Conservation (phyloP, 2,329 filamentous ascomycete genomes). For the Penicillium sp. region DNA sequence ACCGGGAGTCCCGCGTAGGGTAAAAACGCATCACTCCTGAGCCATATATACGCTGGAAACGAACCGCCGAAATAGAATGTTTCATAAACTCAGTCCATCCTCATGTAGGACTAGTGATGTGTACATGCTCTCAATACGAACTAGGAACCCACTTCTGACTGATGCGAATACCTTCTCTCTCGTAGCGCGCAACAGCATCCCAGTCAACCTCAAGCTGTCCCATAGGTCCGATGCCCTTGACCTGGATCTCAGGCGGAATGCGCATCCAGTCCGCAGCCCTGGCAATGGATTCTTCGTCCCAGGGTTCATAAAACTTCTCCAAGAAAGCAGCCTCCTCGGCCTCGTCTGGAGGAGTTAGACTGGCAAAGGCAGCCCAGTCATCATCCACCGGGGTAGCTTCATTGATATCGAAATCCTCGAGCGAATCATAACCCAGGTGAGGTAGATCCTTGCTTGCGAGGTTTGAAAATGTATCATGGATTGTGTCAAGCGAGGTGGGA, state of each 20-base stretch:
- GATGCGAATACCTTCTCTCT: conserved; percentile 30
- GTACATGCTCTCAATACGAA: conserved; percentile 2
- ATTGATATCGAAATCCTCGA: conserved; percentile 41
- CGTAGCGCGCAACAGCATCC: conserved; percentile 39
- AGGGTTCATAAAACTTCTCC: conserved; percentile 12
- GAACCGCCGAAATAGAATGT: conserved; percentile 11
- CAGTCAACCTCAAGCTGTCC: conserved; percentile 40
- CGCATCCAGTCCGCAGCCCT: conserved; percentile 16
- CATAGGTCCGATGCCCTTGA: conserved; percentile 20
- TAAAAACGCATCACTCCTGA: conserved; percentile 23
- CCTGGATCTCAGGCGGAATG: conserved; percentile 13
- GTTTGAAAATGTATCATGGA: conserved; percentile 41
- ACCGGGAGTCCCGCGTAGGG: conserved; percentile 19
- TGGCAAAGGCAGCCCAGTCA: conserved; percentile 28
- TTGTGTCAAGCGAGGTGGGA: conserved; percentile 38
- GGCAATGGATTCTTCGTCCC: conserved; percentile 18
- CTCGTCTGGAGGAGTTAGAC: conserved; percentile 38
- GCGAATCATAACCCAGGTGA: conserved; percentile 35
- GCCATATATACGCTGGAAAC: conserved; percentile 20
- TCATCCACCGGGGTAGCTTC: conserved; percentile 20
- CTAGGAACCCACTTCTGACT: conserved; percentile 18
- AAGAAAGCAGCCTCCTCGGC: conserved; percentile 11
- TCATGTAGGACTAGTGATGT: background rate
- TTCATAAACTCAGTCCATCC: conserved; percentile 13
- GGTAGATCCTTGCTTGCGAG: conserved; percentile 29